Conservation (phyloP, 768 basidiomycete species). For the Tremella mesenterica region DNA sequence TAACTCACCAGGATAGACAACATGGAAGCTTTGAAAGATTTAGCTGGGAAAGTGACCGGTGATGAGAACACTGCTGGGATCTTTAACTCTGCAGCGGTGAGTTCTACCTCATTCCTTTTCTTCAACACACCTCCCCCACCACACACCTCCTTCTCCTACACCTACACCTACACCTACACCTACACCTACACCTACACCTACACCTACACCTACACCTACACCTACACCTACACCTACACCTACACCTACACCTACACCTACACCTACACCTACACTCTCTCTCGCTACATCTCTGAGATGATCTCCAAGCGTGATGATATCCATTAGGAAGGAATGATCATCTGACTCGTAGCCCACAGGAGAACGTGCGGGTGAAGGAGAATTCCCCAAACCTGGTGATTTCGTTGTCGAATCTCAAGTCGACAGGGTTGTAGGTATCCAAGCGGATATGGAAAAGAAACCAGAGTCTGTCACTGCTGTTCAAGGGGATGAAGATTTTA, state of each 20-base stretch:
- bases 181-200: not conserved
- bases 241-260: not conserved
- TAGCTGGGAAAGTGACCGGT: no score
- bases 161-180: not conserved
- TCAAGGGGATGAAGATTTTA: conserved; percentile 39
- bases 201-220: not conserved
- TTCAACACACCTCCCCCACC: not conserved
- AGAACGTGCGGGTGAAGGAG: conserved; percentile 7
- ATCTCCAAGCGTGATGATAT: no score
- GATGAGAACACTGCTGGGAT: not conserved
- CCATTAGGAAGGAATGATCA: no score
- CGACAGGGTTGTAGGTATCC: conserved; percentile 37
- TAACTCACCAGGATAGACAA: no score
- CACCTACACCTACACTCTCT: not conserved
- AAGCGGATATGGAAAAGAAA: conserved; percentile 41
- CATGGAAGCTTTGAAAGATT: no score
- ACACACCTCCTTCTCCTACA: not conserved
- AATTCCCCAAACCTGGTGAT: conserved; percentile 33
- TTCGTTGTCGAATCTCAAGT: conserved; percentile 38
- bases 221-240: not conserved
- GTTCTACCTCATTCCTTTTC: no score
- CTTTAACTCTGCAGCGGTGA: not conserved
- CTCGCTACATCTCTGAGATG: no score
- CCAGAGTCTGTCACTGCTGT: conserved; percentile 36
- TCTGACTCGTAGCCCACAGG: not conserved